Conservation (phyloP, 129 eudicot genomes). For the Flaveria robusta region DNA sequence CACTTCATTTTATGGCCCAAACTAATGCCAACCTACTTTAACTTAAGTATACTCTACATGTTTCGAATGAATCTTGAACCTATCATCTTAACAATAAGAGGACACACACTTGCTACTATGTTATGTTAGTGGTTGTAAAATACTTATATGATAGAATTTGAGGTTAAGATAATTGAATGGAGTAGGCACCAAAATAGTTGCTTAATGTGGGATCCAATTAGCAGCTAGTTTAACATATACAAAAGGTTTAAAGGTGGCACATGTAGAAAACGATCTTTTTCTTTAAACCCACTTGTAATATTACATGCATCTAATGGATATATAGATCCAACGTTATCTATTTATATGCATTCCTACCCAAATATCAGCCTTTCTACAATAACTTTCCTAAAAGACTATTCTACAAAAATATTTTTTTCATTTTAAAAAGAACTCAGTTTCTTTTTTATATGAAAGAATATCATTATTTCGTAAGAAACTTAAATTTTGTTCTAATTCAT, state of each 20-base stretch:
- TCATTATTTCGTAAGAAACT: too few species aligned
- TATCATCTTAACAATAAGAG: too few species aligned
- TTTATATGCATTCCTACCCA: not conserved
- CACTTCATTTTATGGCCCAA: too few species aligned
- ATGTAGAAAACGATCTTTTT: slow-evolving; percentile 18
- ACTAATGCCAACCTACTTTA: too few species aligned
- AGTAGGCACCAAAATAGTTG: slow-evolving; percentile 43
- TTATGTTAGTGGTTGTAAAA: not conserved
- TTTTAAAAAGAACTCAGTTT: not conserved
- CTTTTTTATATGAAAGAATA: too few species aligned
- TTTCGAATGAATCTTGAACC: too few species aligned
- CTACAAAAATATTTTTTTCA: not conserved
- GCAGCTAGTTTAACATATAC: slow-evolving; percentile 2
- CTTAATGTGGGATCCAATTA: slow-evolving; percentile 48
- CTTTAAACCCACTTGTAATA: not conserved
- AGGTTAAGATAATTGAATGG: not conserved
- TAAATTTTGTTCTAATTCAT: too few species aligned
- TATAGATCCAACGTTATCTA: not conserved
- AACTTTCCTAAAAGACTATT: not conserved
- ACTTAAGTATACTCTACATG: too few species aligned
- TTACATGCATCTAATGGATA: slow-evolving; percentile 4
- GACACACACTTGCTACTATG: too few species aligned
- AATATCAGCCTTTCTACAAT: not conserved
- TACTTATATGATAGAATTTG: not conserved
- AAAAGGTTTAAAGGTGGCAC: slow-evolving; percentile 22